phyloP scores from a whole-genome alignment of 306 rosid species.

The Casuarina cunninghamiana region DNA sequence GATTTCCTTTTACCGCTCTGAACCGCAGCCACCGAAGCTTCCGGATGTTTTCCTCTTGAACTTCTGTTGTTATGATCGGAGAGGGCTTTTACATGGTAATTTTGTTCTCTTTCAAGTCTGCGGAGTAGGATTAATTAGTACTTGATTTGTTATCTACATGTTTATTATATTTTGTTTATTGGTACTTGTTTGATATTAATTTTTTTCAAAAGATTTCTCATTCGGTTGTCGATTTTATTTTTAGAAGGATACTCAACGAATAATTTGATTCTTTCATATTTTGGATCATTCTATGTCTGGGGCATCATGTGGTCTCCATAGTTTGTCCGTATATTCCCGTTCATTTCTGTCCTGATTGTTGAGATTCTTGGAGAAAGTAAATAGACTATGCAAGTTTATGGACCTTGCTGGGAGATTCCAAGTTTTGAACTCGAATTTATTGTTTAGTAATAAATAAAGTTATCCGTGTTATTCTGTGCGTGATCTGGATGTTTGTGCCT shows the following conservation, averaged over 20 bases:
- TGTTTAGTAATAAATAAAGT: slow-evolving; percentile 6
- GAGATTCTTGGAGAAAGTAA: neutral
- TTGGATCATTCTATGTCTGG: neutral
- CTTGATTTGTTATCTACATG: slow-evolving; percentile 2
- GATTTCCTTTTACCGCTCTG: slow-evolving; percentile 61
- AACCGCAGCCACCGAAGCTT: slow-evolving; percentile 65
- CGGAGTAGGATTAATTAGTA: neutral
- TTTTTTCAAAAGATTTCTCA: neutral
- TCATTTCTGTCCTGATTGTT: neutral
- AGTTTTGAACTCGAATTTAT: neutral
- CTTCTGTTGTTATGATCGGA: slow-evolving; percentile 68
- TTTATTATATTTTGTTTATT: slow-evolving; percentile 8
- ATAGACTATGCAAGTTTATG: neutral
- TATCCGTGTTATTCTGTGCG: neutral
- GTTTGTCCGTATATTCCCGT: neutral
- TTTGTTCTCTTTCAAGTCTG: neutral
- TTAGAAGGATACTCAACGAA: neutral
- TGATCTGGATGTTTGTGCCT: slow-evolving; percentile 21
- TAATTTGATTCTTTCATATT: neutral
- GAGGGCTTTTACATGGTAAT: slow-evolving; percentile 89
- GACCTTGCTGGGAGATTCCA: neutral
- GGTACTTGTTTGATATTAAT: slow-evolving; percentile 5
- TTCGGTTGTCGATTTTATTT: neutral
- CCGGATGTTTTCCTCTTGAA: slow-evolving; percentile 81
- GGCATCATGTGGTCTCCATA: neutral